These are phyloP conservation scores for Martensiomyces pterosporus DNA, from an alignment of 192 early-diverging fungal species.

Conservation along the genomic window DNA sequence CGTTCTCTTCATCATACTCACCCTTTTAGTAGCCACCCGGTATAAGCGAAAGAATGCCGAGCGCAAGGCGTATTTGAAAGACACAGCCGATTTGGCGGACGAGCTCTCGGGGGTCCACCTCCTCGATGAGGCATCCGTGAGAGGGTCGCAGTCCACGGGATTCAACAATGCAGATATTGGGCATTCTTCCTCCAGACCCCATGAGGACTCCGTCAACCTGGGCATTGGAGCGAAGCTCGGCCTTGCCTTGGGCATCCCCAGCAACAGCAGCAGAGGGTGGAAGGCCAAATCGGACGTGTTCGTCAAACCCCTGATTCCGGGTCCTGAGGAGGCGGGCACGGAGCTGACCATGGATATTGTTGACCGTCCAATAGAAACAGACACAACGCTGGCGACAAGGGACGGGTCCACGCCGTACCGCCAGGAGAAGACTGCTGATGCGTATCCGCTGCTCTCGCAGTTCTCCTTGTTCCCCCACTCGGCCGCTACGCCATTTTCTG, in stretches of 20 bases:
- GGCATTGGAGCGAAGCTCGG: neutral
- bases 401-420: constrained; percentile 35
- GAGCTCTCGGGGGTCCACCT: constrained; percentile 38
- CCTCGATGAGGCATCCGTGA: too few species aligned
- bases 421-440: constrained; percentile 31
- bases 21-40: constrained; percentile 14
- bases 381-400: constrained; percentile 29
- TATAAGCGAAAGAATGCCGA: constrained; percentile 15
- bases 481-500: too few species aligned
- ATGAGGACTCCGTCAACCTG: neutral
- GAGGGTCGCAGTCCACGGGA: too few species aligned
- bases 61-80: constrained; percentile 24
- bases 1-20: constrained; percentile 20
- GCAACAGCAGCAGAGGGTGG: neutral
- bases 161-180: too few species aligned
- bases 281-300: neutral
- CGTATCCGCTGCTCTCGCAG: constrained; percentile 25
- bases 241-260: neutral
- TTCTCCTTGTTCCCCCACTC: constrained; percentile 6
- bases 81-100: constrained; percentile 39
- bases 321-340: constrained; percentile 24
- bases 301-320: constrained; percentile 4
- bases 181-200: too few species aligned
- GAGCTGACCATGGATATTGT: constrained; percentile 46
- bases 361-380: constrained; percentile 29